A percentile compares a stretch with the other conserved stretches of the same genome.
Conservation (phyloP, 768 basidiomycete species). For the Hypholoma fasciculare region DNA sequence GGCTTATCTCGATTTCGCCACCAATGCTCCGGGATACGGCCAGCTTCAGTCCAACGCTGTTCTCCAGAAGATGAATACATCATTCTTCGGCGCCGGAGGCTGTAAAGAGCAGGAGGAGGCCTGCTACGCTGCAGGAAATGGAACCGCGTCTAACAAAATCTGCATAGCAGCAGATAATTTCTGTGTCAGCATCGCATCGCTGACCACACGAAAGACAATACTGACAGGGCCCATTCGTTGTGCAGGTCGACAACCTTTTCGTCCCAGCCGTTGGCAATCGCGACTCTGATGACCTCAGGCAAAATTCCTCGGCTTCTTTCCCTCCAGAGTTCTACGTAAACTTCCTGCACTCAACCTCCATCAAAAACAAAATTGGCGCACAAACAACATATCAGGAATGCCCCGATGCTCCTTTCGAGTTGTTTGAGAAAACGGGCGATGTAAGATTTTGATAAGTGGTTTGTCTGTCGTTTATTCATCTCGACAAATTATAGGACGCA, state of each 20-base stretch:
- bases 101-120: slow-evolving; percentile 55
- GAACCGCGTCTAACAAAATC: slow-evolving; percentile 44
- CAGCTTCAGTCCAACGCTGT: slow-evolving; percentile 51
- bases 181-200: slow-evolving; percentile 37
- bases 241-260: slow-evolving; percentile 48
- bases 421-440: slow-evolving; percentile 57
- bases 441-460: slow-evolving; percentile 27
- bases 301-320: slow-evolving; percentile 51
- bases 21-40: slow-evolving; percentile 66
- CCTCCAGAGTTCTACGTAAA: slow-evolving; percentile 57
- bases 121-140: slow-evolving; percentile 56
- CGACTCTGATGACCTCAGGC: slow-evolving; percentile 58
- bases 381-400: slow-evolving; percentile 50
- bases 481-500: slow-evolving; percentile 40
- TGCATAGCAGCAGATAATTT: slow-evolving; percentile 53
- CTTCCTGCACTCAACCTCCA: slow-evolving; percentile 36
- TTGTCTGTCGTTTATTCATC: not conserved
- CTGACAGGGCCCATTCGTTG: not conserved
- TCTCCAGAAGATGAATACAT: slow-evolving; percentile 42
- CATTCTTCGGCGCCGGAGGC: slow-evolving; percentile 48
- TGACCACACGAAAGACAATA: not conserved
- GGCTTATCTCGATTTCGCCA: slow-evolving; percentile 61
- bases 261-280: slow-evolving; percentile 50
- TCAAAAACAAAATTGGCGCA: slow-evolving; percentile 53
- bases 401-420: slow-evolving; percentile 36